A percentile compares a stretch with the other conserved stretches of the same genome.
These are phyloP conservation scores for Prunus fruticosa DNA, from an alignment of 306 rosid genomes.

Conservation along the genomic window DNA sequence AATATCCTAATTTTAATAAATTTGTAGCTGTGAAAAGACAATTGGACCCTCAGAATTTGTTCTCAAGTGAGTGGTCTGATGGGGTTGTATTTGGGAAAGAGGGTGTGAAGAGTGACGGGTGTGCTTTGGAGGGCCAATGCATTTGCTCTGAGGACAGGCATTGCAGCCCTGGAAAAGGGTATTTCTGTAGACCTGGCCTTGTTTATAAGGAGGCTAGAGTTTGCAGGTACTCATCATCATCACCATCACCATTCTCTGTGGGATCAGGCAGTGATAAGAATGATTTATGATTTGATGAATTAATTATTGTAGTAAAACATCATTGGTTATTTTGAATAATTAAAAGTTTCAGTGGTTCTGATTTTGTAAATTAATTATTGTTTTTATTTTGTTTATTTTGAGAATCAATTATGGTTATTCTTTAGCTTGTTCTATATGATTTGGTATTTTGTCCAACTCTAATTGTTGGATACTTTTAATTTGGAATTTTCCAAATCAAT, in stretches of 20 bases:
- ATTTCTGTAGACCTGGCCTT: slow-evolving; percentile 52
- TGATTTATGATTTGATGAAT: not conserved
- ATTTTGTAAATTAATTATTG: not conserved
- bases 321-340: not conserved
- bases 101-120: slow-evolving; percentile 45
- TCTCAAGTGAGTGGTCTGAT: slow-evolving; percentile 68
- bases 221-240: slow-evolving; percentile 41
- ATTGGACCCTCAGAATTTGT: slow-evolving; percentile 58
- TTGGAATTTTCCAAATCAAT: not conserved
- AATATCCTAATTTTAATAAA: slow-evolving; percentile 39
- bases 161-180: slow-evolving; percentile 62
- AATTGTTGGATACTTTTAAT: not conserved
- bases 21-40: slow-evolving; percentile 41
- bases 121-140: slow-evolving; percentile 72
- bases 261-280: not conserved
- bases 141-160: slow-evolving; percentile 57
- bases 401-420: not conserved
- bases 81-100: slow-evolving; percentile 49
- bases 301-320: not conserved
- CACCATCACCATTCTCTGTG: slow-evolving; percentile 16
- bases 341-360: not conserved
- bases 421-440: not conserved
- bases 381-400: too few species aligned
- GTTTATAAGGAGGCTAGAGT: slow-evolving; percentile 64
- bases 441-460: not conserved